Evolutionary conservation across 2,329 filamentous ascomycete species (phyloP), one percentile per base, ranked within the genome.

Genomic region (Periconia sp.): DNA sequence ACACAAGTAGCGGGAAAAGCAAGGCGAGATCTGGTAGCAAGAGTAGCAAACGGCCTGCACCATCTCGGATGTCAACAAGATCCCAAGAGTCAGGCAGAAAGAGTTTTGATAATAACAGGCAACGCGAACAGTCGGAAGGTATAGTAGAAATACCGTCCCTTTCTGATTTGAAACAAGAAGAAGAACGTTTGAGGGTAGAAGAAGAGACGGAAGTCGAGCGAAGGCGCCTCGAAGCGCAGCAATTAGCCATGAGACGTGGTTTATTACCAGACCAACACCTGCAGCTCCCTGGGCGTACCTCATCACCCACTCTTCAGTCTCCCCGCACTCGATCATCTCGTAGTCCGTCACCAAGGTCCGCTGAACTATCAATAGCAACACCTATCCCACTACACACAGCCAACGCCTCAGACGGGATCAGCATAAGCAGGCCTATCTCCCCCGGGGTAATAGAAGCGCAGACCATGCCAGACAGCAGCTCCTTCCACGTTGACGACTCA

Each of bases 1-100:
- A 91, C 65, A 82, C 83, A 44, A 87, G 87, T 61, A 92, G 88
- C 64, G 84, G 82, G 44, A 88, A 82, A 58, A 85, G 76, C 49
- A 86, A 81, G 59, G 85, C 76, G 10, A 57, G 63, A 11, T 65
- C 64, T 14, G 64, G 66, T 14, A 64, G 49, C 72, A 76, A 62
- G 33, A 70, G 45, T 72, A 68, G 61, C 54, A 78, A 76, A 55
- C 61, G 75, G 14, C 74, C 78, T 15, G 78, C 78, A 9, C 76
- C 74, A 1, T 82, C 80, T 30, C 78, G 77, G 45, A 59, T 76
- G 45, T 80, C 75, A 7, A 79, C 78, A 2, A 71, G 73, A 45
- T 76, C 76, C 30, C 63, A 62, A 17, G 62, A 64, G 18, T 69
- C 60, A 2, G 58, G 44, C 49, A 58, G 54, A 20, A 60, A 44